These are phyloP conservation scores for Colletotrichum sansevieriae DNA, from an alignment of 2,329 filamentous ascomycete species.

Conservation along the genomic window DNA sequence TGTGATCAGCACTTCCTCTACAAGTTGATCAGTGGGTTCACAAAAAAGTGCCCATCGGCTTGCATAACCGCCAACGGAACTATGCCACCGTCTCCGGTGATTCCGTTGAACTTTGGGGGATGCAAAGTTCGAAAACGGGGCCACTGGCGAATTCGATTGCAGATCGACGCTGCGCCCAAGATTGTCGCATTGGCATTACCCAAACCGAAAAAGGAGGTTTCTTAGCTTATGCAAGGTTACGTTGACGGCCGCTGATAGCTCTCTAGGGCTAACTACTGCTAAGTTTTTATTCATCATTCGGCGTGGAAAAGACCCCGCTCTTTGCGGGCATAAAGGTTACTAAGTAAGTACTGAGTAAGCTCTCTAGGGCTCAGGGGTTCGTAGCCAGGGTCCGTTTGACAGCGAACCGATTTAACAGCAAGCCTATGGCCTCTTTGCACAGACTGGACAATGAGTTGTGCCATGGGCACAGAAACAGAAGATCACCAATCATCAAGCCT, in stretches of 20 bases:
- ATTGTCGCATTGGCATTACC: conserved; percentile 14
- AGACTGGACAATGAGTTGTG: conserved; percentile 7
- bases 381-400: background rate
- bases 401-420: background rate
- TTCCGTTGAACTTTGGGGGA: conserved; percentile 9
- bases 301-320: too few relatives aligned
- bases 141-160: conserved; percentile 26
- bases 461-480: background rate
- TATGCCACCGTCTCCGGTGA: conserved; percentile 2
- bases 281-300: too few relatives aligned
- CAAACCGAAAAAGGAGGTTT: conserved; percentile 11
- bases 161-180: conserved; percentile 25
- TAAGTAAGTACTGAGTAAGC: background rate
- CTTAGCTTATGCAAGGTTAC: conserved; percentile 23
- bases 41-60: background rate
- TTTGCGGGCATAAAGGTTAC: too few relatives aligned
- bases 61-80: background rate
- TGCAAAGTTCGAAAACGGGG: conserved; percentile 7
- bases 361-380: conserved; percentile 9
- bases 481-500: conserved; percentile 8
- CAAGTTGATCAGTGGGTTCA: conserved; percentile 5
- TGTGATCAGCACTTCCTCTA: conserved; percentile 20
- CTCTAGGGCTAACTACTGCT: background rate
- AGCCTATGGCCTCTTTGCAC: background rate
- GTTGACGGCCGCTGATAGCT: background rate